Base-by-base conservation (phyloP, 176 grass and related monocot genomes). In the Ampelocalamus luodianensis region DNA sequence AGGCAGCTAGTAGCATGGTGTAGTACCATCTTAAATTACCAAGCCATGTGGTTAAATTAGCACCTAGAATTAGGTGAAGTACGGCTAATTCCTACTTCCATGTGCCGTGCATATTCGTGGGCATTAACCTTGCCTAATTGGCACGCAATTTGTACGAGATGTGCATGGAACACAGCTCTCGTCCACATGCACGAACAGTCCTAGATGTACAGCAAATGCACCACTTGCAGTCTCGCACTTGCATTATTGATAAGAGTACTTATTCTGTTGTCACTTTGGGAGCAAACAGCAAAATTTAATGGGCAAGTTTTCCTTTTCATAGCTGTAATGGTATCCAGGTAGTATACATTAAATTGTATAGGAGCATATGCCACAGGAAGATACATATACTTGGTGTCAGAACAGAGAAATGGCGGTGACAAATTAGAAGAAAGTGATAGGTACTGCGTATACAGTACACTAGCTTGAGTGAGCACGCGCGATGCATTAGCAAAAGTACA, bases 181-280 rank as follows among this genome's bases (percentile, higher is more conserved):
- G 34, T 56, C 17, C 82, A 63, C 69, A 62, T 81, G 77, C 32
- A 76, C 44, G 64, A 56, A 34, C 55, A 82, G 65, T 44, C 64
- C 16, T 18, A 7, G 13, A 64, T 49, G 46, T 46, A 72, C 60
- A 54, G 3, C 32, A 81, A 39, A 62, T 73, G 42, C 55, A 63
- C 81, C 40, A 63, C 68, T 82, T 46, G 53, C 53, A 20, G 34
- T 5, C 12, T 77, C 44, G 72, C 66, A 37, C 16, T 51, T 72
- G 1, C 1, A 10, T 59, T 68, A 37, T 53, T 12, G 34, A 23
- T 34, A 37, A 37, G 7, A 40, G 50, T 4, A 13, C 61, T 22
- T 18, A 24, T 17, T 55, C n/a, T 42, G 12, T 37, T 10, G 55
- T 50, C 10, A 20, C 40, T 70, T 76, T 48, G 46, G 29, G 62